Conservation (phyloP, 2,329 filamentous ascomycete species). For the Claviceps sp. region DNA sequence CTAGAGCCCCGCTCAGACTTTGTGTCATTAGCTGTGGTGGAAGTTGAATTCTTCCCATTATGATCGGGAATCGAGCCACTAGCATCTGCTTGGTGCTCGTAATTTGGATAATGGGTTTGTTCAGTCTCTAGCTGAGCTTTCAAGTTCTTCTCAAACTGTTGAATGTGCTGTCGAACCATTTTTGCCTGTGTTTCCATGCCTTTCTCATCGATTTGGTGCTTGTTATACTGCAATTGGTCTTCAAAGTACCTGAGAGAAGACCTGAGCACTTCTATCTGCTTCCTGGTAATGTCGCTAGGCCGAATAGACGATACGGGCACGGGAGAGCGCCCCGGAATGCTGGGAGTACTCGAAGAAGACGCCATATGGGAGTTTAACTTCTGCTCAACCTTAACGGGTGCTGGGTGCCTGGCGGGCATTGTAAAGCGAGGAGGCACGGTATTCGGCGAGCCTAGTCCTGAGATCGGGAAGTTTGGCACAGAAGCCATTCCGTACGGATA, state of each 20-base stretch:
- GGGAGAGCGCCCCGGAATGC: slow-evolving; percentile 10
- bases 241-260: slow-evolving; percentile 41
- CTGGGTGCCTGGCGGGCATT: slow-evolving; percentile 11
- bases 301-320: slow-evolving; percentile 45
- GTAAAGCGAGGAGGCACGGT: slow-evolving; percentile 1
- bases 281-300: slow-evolving; percentile 46
- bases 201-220: slow-evolving; percentile 47
- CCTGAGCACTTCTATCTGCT: slow-evolving; percentile 39
- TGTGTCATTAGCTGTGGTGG: slow-evolving; percentile 7
- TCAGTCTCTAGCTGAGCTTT: slow-evolving; percentile 33
- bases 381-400: slow-evolving; percentile 10
- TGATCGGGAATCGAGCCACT: slow-evolving; percentile 9
- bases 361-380: slow-evolving; percentile 8
- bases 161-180: slow-evolving; percentile 30
- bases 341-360: slow-evolving; percentile 8
- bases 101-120: slow-evolving; percentile 26
- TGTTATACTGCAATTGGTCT: slow-evolving; percentile 47
- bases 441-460: slow-evolving; percentile 12
- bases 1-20: slow-evolving; percentile 7
- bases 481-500: slow-evolving; percentile 17
- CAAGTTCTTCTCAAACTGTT: slow-evolving; percentile 34
- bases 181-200: slow-evolving; percentile 31
- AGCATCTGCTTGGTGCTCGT: slow-evolving; percentile 14
- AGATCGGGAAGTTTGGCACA: slow-evolving; percentile 14
- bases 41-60: slow-evolving; percentile 5